phyloP scores from a whole-genome alignment of 2,329 filamentous ascomycete species.

The Calonectria pseudoturangicola region DNA sequence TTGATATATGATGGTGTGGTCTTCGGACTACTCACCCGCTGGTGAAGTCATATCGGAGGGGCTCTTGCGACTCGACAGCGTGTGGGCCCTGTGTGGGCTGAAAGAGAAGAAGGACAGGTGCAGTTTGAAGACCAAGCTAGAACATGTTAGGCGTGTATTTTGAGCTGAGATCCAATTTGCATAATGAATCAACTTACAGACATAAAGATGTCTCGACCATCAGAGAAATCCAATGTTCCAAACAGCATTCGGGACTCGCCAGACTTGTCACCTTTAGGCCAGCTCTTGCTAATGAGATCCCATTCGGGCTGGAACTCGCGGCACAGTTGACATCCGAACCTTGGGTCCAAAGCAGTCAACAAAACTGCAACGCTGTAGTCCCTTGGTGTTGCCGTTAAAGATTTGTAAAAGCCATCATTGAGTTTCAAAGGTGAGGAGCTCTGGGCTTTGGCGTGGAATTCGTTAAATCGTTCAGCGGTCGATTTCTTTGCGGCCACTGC shows the following conservation, averaged over 20 bases:
- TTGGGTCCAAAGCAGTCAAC: slow-evolving; percentile 88
- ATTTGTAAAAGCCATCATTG: slow-evolving; percentile 83
- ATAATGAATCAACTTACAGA: slow-evolving; percentile 73
- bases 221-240: slow-evolving; percentile 89
- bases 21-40: slow-evolving; percentile 75
- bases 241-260: slow-evolving; percentile 85
- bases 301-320: slow-evolving; percentile 95
- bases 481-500: slow-evolving; percentile 80
- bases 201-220: slow-evolving; percentile 90
- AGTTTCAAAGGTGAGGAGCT: slow-evolving; percentile 83
- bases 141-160: slow-evolving; percentile 23
- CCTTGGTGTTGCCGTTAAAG: slow-evolving; percentile 84
- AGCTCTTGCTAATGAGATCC: slow-evolving; percentile 89
- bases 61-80: slow-evolving; percentile 81
- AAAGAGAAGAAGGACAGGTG: slow-evolving; percentile 91
- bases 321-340: slow-evolving; percentile 91
- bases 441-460: slow-evolving; percentile 81
- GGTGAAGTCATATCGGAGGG: slow-evolving; percentile 89
- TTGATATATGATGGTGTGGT: background rate
- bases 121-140: slow-evolving; percentile 94
- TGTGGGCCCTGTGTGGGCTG: slow-evolving; percentile 88
- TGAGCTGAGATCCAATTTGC: background rate
- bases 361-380: slow-evolving; percentile 90
- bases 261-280: slow-evolving; percentile 88
- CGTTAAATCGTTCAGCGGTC: slow-evolving; percentile 78